Percentiles rank a stretch among this genome's conserved stretches.
phyloP scores from a whole-genome alignment of 495 filamentous ascomycete genomes.

The Xylaria grammica region DNA sequence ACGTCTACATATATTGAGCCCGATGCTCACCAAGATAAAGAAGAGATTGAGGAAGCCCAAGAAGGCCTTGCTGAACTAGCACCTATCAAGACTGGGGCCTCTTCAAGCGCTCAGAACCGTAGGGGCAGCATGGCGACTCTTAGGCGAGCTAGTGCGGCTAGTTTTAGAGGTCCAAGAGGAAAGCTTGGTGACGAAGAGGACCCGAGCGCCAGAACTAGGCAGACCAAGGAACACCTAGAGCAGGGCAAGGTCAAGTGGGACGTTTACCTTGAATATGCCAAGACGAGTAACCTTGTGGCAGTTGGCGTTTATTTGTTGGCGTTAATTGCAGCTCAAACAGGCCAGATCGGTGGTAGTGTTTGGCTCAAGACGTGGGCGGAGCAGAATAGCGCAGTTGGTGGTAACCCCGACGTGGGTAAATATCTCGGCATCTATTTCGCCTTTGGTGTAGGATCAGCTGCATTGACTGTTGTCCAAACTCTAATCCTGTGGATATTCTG shows the following conservation, averaged over 20 bases:
- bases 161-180: conserved; percentile 82
- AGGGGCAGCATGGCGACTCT: conserved; percentile 75
- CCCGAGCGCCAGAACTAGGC: conserved; percentile 70
- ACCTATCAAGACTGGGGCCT: conserved; percentile 65
- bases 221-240: conserved; percentile 83
- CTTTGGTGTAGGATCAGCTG: conserved; percentile 87
- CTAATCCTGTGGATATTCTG: conserved; percentile 99
- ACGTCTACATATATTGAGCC: conserved; percentile 62
- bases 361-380: conserved; percentile 97
- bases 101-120: conserved; percentile 49
- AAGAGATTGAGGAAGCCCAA: conserved; percentile 73
- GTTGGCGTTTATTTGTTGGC: conserved; percentile 81
- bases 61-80: conserved; percentile 71
- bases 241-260: conserved; percentile 98
- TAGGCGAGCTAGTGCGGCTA: conserved; percentile 88
- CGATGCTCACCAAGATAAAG: conserved; percentile 51
- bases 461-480: conserved; percentile 87
- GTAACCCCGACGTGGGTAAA: conserved; percentile 78
- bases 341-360: conserved; percentile 77
- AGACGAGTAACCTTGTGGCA: conserved; percentile 86
- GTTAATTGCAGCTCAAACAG: conserved; percentile 78
- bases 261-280: conserved; percentile 88
- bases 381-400: conserved; percentile 65
- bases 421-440: conserved; percentile 95
- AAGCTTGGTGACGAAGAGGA: conserved; percentile 86